A percentile compares a stretch with the other conserved stretches of the same genome.
Conservation (phyloP, 306 rosid genomes). For the Castanospermum australe region DNA sequence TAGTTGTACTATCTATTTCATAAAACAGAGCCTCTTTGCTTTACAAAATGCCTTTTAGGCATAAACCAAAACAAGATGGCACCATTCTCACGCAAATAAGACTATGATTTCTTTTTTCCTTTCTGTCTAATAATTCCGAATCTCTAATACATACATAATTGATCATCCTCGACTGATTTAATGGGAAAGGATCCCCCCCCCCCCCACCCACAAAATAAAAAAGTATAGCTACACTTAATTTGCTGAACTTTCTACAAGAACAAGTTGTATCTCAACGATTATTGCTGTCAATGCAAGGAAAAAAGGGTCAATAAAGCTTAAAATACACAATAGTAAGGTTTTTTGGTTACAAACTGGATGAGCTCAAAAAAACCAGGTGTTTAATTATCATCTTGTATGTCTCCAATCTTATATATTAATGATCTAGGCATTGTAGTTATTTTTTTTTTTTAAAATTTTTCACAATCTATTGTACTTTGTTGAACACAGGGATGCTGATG, state of each 20-base stretch:
- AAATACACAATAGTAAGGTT: background rate
- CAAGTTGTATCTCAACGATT: background rate
- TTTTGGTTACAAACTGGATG: background rate
- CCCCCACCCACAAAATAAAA: background rate
- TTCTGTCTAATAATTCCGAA: background rate
- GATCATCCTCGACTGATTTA: background rate
- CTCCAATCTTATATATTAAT: background rate
- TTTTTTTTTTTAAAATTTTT: background rate
- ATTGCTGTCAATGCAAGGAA: background rate
- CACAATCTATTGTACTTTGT: constrained; percentile 6
- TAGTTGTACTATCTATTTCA: background rate
- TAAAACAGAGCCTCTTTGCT: background rate
- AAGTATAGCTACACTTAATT: background rate
- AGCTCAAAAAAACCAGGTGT: background rate
- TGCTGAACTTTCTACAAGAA: background rate
- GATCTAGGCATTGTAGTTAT: background rate
- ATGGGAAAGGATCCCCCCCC: background rate
- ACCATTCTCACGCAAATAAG: background rate
- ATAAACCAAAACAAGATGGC: background rate
- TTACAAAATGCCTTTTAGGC: background rate
- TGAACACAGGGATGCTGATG: constrained; percentile 47
- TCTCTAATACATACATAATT: background rate
- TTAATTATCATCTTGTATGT: background rate
- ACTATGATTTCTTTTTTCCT: background rate
- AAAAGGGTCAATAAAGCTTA: background rate